Evolutionary conservation across 805 yeast species (phyloP), one percentile per base, ranked within the genome.

Genomic region (Saccharomycopsis fodiens): DNA sequence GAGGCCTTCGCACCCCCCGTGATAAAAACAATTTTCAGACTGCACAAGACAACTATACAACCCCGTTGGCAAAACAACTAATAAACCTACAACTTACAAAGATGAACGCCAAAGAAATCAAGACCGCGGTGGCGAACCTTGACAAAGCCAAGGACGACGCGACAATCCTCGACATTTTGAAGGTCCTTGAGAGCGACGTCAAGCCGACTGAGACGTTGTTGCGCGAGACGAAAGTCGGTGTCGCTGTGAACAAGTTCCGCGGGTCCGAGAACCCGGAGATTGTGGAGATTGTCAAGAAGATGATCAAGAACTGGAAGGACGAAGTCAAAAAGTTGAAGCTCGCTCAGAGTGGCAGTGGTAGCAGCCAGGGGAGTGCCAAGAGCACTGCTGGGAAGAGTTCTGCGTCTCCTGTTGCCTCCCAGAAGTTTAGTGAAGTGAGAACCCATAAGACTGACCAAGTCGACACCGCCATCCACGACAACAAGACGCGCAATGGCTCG

Each of bases 151-250:
- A 74, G 27, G 75, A 74, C 45, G 81, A 85, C 44, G 76, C 74
- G 35, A 74, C 82, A 2, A 75, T 85, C 22, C 58, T 83, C 45
- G 83, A 81, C 59, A 73, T 89, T 15, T 66, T 91, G 53, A 73
- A 69, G 36, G 69, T 74, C 20, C 67, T 91, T 50, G 79, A 82
- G 54, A 76, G 72, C 46, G 85, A 85, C 10, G 85, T 87, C 43
- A 69, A 70, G 54, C 96, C 97, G 7, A 80, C 94, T 1, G 97
- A 91, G 59, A 76, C 79, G 59, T 69, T 91, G 30, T 70, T 91
- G 42, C 44, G 65, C 68, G 95, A 91, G 58, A 93, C 98, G 6
- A 88, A 87, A 62, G 91, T 93, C n/a, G 98, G 98, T 53, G 91
- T 93, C 15, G 91, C 89, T 6, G 97, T 93, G 35, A 93, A 93